Percentiles rank a stretch among this genome's conserved stretches.
Evolutionary conservation across 1,284 basidiomycete genomes (phyloP).

Genomic region (Ganoderma lucidum): DNA sequence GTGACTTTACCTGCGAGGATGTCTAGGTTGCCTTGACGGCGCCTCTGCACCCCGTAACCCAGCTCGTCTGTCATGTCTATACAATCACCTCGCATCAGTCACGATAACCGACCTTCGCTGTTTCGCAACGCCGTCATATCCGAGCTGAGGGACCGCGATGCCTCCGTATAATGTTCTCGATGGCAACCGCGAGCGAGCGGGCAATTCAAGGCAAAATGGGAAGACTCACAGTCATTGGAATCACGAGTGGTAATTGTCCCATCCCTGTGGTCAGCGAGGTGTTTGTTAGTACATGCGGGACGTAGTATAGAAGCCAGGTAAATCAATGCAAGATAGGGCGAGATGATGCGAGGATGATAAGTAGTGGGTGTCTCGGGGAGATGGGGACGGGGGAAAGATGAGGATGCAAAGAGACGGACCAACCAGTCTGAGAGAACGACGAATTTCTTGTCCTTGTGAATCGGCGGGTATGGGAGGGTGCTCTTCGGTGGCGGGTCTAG

Average conservation of each 20-base stretch:
- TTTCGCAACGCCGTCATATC: background rate
- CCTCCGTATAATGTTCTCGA: background rate
- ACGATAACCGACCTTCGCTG: background rate
- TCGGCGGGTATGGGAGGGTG: constrained; percentile 79
- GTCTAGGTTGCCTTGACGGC: constrained; percentile 76
- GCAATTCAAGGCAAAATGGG: background rate
- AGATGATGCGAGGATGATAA: background rate
- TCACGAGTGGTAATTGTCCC: constrained; percentile 92
- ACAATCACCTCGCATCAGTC: background rate
- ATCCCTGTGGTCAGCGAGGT: constrained; percentile 62
- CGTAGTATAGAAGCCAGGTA: background rate
- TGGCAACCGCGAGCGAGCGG: background rate
- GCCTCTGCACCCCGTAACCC: constrained; percentile 75
- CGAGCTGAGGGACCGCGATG: background rate
- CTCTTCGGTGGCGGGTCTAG: constrained; percentile 55
- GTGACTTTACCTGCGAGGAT: constrained; percentile 72
- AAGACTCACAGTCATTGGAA: constrained; percentile 85
- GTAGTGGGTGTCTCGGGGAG: background rate
- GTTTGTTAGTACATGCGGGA: constrained; percentile 6
- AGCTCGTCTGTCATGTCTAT: constrained; percentile 82
- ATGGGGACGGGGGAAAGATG: constrained; percentile 9
- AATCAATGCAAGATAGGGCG: background rate
- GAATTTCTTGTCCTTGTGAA: constrained; percentile 84
- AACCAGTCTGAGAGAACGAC: constrained; percentile 91
- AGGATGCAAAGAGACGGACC: constrained; percentile 43